These are phyloP conservation scores for Cryptococcus jaspeensis DNA, from an alignment of 1,284 basidiomycete species.

Conservation along the genomic window DNA sequence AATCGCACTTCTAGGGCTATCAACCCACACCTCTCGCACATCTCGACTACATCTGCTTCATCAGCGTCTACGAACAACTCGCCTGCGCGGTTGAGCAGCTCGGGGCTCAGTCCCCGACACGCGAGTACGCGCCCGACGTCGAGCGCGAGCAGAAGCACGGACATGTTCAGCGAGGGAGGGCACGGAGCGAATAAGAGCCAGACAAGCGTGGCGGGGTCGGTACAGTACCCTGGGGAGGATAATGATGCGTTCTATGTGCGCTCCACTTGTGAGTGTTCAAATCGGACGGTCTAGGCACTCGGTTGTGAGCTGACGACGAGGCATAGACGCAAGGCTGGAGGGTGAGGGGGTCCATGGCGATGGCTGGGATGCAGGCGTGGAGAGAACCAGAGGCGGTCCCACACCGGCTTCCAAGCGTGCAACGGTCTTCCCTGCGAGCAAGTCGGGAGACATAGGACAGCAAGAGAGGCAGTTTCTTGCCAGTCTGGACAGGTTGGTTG, in stretches of 20 bases:
- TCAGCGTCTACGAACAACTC: not conserved
- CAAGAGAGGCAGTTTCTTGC: conserved; percentile 67
- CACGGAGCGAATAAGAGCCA: conserved; percentile 17
- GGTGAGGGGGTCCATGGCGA: conserved; percentile 82
- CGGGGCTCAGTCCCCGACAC: conserved; percentile 11
- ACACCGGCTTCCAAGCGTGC: conserved; percentile 26
- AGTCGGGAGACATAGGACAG: conserved; percentile 42
- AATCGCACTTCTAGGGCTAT: not conserved
- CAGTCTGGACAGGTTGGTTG: conserved; percentile 72
- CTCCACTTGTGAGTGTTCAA: conserved; percentile 60
- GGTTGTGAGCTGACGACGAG: not conserved
- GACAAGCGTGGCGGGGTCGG: conserved; percentile 27
- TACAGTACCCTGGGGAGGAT: conserved; percentile 62
- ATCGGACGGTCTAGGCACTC: not conserved
- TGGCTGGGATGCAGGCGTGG: conserved; percentile 84
- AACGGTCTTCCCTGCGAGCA: conserved; percentile 58
- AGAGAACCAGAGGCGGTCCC: conserved; percentile 83
- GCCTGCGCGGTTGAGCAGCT: conserved; percentile 13
- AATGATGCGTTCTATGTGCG: conserved; percentile 81
- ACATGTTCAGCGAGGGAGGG: not conserved
- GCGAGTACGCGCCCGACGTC: not conserved
- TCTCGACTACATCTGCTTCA: not conserved
- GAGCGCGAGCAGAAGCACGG: not conserved
- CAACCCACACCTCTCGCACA: not conserved
- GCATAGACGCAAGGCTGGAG: conserved; percentile 73